Evolutionary conservation across 2,329 filamentous ascomycete species (phyloP).

Genomic region (Monilinia fructigena): DNA sequence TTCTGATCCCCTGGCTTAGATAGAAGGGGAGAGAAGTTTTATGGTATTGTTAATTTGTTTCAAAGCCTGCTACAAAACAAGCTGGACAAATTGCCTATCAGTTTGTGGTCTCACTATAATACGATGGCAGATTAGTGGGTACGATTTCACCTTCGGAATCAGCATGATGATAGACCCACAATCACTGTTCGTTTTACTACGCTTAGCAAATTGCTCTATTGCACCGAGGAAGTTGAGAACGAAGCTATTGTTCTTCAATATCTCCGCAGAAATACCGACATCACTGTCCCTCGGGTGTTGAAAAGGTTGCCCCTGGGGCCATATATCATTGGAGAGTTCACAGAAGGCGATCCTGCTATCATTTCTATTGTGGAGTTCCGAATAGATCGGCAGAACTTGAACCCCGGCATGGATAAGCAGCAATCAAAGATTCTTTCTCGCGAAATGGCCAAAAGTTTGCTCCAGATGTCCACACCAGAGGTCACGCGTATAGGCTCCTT

Average conservation of each 20-base stretch:
- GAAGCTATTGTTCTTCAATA: constrained; percentile 37
- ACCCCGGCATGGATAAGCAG: constrained; percentile 33
- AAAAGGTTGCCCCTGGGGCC: constrained; percentile 31
- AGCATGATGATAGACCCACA: neutral
- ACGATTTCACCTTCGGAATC: neutral
- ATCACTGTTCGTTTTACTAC: constrained; percentile 31
- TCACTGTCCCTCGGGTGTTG: constrained; percentile 32
- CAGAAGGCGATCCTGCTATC: constrained; percentile 31
- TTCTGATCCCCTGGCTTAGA: neutral
- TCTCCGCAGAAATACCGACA: constrained; percentile 30
- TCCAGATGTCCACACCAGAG: constrained; percentile 26
- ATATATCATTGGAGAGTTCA: constrained; percentile 43
- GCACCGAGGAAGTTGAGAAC: constrained; percentile 33
- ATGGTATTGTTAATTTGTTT: neutral
- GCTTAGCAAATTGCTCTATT: constrained; percentile 37
- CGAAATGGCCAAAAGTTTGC: constrained; percentile 26
- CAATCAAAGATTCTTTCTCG: constrained; percentile 24
- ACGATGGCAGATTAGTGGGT: neutral
- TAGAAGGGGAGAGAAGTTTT: neutral
- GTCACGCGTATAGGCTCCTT: constrained; percentile 29
- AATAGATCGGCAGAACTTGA: constrained; percentile 34
- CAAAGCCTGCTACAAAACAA: neutral
- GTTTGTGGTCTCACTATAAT: neutral
- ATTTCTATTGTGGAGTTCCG: constrained; percentile 33
- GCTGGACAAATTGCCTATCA: neutral